These are phyloP conservation scores for Solanum paucissectum DNA, from an alignment of 257 asterid species.

Conservation along the genomic window DNA sequence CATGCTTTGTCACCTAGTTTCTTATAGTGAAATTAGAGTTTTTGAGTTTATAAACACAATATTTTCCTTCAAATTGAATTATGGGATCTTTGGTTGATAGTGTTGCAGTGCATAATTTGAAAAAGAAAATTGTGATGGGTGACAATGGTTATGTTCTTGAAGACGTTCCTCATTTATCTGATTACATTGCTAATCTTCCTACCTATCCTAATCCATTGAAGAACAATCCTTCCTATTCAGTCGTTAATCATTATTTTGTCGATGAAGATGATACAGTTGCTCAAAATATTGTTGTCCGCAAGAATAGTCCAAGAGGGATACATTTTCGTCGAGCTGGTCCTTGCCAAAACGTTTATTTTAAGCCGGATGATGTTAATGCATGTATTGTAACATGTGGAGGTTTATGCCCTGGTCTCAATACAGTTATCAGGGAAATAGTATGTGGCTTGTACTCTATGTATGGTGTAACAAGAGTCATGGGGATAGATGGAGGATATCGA, in stretches of 20 bases:
- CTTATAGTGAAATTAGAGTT: neutral
- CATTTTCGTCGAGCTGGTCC: slow-evolving; percentile 99
- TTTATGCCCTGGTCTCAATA: slow-evolving; percentile 51
- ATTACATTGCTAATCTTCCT: slow-evolving; percentile 21
- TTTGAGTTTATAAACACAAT: neutral
- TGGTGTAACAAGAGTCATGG: slow-evolving; percentile 62
- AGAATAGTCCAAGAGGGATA: slow-evolving; percentile 55
- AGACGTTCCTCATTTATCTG: slow-evolving; percentile 61
- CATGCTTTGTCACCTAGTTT: no score
- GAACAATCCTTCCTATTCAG: slow-evolving; percentile 52
- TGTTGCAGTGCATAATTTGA: neutral
- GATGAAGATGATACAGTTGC: slow-evolving; percentile 70
- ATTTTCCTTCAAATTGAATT: neutral
- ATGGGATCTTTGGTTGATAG: neutral
- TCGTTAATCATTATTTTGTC: slow-evolving; percentile 82
- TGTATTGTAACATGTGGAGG: slow-evolving; percentile 97
- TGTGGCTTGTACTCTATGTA: slow-evolving; percentile 64
- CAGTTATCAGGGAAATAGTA: slow-evolving; percentile 48
- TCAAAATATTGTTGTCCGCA: slow-evolving; percentile 72
- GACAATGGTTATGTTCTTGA: slow-evolving; percentile 47
- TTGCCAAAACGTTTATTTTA: slow-evolving; percentile 66
- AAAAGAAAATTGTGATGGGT: neutral
- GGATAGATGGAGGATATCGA: slow-evolving; percentile 36
- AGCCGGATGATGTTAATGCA: slow-evolving; percentile 68
- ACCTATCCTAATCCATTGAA: neutral